Evolutionary conservation across 495 filamentous ascomycete species (phyloP).

Genomic region (Aspergillus ellipticus): DNA sequence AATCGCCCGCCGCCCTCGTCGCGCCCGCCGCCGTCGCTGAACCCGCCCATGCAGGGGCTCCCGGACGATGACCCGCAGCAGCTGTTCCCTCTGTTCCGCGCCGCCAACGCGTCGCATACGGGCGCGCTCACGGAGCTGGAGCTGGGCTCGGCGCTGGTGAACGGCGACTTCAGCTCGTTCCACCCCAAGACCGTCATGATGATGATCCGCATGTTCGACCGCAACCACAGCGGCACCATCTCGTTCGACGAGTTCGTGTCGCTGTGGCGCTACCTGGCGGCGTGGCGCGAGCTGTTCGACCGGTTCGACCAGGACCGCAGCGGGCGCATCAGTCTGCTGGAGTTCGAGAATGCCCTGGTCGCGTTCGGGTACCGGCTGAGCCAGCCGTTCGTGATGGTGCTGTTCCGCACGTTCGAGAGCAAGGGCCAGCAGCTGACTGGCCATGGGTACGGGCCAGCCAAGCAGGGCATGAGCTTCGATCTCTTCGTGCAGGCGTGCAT

Average conservation of each 20-base stretch:
- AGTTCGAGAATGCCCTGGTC: conserved; percentile 87
- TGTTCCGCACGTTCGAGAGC: conserved; percentile 69
- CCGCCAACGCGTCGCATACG: conserved; percentile 79
- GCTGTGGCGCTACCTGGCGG: conserved; percentile 90
- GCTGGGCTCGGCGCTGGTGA: conserved; percentile 87
- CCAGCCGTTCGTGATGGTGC: conserved; percentile 70
- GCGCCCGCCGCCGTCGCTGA: conserved; percentile 52
- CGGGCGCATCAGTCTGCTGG: conserved; percentile 78
- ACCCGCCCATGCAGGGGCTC: conserved; percentile 56
- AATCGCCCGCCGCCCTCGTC: conserved; percentile 56
- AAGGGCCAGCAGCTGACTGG: conserved; percentile 34
- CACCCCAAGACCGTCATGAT: conserved; percentile 95
- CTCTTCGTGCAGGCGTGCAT: conserved; percentile 98
- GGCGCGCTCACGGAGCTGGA: conserved; percentile 84
- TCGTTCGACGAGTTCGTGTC: conserved; percentile 93
- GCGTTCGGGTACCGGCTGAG: conserved; percentile 94
- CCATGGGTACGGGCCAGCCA: conserved; percentile 27
- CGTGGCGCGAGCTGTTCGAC: conserved; percentile 92
- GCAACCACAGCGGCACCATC: conserved; percentile 79
- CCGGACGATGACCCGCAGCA: conserved; percentile 58
- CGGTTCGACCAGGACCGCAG: conserved; percentile 86
- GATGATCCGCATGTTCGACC: conserved; percentile 99
- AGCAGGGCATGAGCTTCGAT: conserved; percentile 85
- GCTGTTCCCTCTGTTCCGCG: conserved; percentile 82
- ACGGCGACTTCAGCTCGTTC: conserved; percentile 91